phyloP scores from a whole-genome alignment of 768 basidiomycete genomes.

The Paxillus involutus region DNA sequence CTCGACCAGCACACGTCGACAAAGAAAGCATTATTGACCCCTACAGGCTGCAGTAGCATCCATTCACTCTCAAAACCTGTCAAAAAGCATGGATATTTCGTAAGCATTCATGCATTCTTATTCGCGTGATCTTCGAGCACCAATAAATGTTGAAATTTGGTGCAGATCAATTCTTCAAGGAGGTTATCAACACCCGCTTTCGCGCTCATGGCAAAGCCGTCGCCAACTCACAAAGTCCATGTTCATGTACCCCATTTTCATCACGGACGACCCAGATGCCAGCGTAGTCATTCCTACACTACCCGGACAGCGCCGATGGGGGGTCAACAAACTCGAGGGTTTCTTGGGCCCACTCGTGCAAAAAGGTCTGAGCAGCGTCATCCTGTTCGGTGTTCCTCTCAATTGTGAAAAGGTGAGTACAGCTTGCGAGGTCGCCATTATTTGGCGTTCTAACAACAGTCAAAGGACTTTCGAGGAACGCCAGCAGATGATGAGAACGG shows the following conservation, averaged over 20 bases:
- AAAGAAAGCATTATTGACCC: not conserved
- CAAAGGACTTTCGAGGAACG: conserved; percentile 76
- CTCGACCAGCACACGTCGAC: no score
- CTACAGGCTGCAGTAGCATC: no score
- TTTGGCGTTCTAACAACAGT: not conserved
- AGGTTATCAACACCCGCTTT: conserved; percentile 89
- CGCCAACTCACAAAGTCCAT: conserved; percentile 83
- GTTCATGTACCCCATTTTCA: conserved; percentile 99
- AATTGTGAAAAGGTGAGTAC: conserved; percentile 67
- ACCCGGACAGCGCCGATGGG: conserved; percentile 92
- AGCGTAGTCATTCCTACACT: conserved; percentile 73
- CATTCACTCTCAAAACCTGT: no score
- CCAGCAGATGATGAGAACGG: conserved; percentile 89
- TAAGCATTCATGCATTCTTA: conserved; percentile 24
- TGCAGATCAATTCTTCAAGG: conserved; percentile 81
- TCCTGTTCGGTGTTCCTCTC: conserved; percentile 91
- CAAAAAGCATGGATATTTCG: conserved; percentile 43
- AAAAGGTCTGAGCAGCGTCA: conserved; percentile 90
- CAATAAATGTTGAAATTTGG: not conserved
- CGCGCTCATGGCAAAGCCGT: conserved; percentile 84
- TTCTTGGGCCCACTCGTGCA: conserved; percentile 86
- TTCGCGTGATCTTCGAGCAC: conserved; percentile 1
- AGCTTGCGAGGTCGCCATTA: not conserved
- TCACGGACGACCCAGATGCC: conserved; percentile 91
- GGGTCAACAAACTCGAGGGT: conserved; percentile 84